phyloP scores from a whole-genome alignment of 176 grass and related monocot genomes.

The Puya raimondii region DNA sequence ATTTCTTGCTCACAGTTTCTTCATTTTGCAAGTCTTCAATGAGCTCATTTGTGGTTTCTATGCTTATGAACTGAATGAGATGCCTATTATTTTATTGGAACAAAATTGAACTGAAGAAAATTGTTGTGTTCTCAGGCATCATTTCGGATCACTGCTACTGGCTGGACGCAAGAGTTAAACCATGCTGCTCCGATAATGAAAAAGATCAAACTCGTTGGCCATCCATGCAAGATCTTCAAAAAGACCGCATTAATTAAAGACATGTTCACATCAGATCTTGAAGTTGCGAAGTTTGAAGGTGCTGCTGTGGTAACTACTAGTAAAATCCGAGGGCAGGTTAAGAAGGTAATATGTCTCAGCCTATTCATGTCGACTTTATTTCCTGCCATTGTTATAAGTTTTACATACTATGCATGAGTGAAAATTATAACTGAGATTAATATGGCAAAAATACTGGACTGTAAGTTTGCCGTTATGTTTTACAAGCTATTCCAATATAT shows the following conservation, averaged over 20 bases:
- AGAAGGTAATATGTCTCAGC: conserved; percentile 59
- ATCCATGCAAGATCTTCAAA: conserved; percentile 93
- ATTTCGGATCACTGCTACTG: conserved; percentile 73
- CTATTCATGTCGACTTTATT: conserved; percentile 8
- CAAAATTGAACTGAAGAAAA: not conserved
- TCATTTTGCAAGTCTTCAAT: no score
- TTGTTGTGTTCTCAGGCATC: conserved; percentile 36
- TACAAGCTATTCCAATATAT: not conserved
- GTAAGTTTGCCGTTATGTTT: not conserved
- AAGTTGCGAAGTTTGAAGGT: conserved; percentile 98
- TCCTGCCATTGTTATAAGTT: not conserved
- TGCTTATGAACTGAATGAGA: not conserved
- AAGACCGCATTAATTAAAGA: conserved; percentile 90
- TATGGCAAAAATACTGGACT: no score
- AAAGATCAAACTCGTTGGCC: conserved; percentile 83
- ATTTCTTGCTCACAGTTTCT: no score
- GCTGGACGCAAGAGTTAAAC: conserved; percentile 93
- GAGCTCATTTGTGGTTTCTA: not conserved
- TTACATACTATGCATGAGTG: not conserved
- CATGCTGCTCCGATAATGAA: conserved; percentile 85
- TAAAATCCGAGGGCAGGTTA: conserved; percentile 88
- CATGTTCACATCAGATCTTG: conserved; percentile 96
- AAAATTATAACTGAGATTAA: not conserved
- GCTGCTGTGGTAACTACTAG: conserved; percentile 77
- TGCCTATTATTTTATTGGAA: not conserved